These are phyloP conservation scores for Tuctoria greenei DNA, from an alignment of 176 grass and related monocot species.

Conservation along the genomic window DNA sequence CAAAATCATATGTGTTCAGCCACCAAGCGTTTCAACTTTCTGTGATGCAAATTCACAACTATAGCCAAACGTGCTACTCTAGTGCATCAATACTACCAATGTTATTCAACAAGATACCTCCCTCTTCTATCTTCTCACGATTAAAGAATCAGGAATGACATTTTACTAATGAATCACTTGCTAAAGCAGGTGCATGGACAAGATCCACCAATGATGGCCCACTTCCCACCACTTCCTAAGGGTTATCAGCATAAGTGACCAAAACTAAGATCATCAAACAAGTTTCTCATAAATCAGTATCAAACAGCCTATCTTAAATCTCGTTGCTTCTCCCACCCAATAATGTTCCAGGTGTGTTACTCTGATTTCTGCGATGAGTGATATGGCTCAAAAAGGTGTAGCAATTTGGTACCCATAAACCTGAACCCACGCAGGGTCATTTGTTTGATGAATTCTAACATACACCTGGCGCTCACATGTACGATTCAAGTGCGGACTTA, in stretches of 20 bases:
- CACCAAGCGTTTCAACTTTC: neutral
- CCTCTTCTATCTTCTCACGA: neutral
- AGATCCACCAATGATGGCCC: neutral
- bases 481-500: no score
- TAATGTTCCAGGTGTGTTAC: neutral
- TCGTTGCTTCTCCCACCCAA: neutral
- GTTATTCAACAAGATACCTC: neutral
- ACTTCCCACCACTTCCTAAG: neutral
- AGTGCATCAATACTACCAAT: neutral
- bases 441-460: conserved; percentile 39
- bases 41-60: neutral
- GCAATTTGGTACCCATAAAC: no score
- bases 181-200: conserved; percentile 4
- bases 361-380: neutral
- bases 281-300: neutral
- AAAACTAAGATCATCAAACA: neutral
- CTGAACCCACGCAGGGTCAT: no score
- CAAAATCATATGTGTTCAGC: conserved; percentile 6
- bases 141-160: neutral
- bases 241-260: neutral
- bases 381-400: no score
- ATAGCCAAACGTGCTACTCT: neutral
- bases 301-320: neutral
- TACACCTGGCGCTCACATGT: conserved; percentile 25
- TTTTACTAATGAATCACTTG: neutral